phyloP scores from a whole-genome alignment of 345 rosid genomes.

The Stellera chamaejasme region DNA sequence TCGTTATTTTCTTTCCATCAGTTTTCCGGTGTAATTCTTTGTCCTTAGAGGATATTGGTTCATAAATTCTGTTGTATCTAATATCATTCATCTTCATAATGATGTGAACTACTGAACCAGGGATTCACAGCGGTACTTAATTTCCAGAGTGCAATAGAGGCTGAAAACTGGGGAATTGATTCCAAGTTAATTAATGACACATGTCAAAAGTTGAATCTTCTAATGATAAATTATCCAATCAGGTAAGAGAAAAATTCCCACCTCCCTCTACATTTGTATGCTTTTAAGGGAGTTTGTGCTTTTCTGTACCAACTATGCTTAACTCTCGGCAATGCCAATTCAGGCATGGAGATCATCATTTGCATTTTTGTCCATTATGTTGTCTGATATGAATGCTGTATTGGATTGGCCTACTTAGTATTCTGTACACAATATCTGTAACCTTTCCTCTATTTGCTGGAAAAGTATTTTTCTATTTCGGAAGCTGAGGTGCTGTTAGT shows the following conservation, averaged over 20 bases:
- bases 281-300: background rate
- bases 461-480: no score
- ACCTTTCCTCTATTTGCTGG: no score
- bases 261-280: background rate
- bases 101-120: constrained; percentile 29
- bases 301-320: background rate
- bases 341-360: no score
- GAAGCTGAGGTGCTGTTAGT: no score
- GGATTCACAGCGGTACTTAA: constrained; percentile 78
- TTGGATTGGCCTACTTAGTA: no score
- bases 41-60: background rate
- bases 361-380: no score
- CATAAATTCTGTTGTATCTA: constrained; percentile 1
- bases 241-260: constrained; percentile 29
- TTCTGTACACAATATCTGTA: no score
- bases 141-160: constrained; percentile 80
- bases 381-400: no score
- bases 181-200: constrained; percentile 53
- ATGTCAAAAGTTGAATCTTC: constrained; percentile 58
- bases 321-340: no score
- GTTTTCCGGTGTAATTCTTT: background rate
- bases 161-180: constrained; percentile 78
- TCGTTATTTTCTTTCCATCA: no score
- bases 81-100: constrained; percentile 12
- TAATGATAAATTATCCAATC: constrained; percentile 85